phyloP scores from a whole-genome alignment of 441 rosid genomes.

The Flueggea neowawraea region DNA sequence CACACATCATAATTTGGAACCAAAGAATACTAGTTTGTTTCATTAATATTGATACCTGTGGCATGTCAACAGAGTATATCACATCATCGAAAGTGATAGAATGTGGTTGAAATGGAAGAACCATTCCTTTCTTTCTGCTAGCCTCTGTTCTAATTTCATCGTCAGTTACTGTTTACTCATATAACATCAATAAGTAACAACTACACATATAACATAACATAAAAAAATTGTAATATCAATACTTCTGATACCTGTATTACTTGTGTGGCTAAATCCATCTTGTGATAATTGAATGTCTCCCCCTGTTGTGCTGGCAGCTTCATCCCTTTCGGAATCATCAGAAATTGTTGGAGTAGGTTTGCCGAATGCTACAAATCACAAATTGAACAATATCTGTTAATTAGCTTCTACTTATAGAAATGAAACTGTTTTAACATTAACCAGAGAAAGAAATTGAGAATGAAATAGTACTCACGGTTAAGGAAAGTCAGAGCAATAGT shows the following conservation, averaged over 20 bases:
- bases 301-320: neutral
- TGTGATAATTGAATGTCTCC: slow-evolving; percentile 3
- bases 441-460: too few relatives aligned
- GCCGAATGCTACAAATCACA: slow-evolving; percentile 50
- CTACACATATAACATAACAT: too few relatives aligned
- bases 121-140: slow-evolving; percentile 64
- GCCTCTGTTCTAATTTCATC: slow-evolving; percentile 4
- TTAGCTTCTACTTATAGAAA: too few relatives aligned
- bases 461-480: too few relatives aligned
- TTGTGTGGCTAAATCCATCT: slow-evolving; percentile 3
- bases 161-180: neutral
- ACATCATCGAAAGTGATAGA: slow-evolving; percentile 61
- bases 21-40: neutral
- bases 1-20: neutral
- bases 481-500: too few relatives aligned
- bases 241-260: too few relatives aligned
- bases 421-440: too few relatives aligned
- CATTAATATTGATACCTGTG: slow-evolving; percentile 47
- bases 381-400: slow-evolving; percentile 7
- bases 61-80: slow-evolving; percentile 64
- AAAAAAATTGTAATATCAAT: too few relatives aligned
- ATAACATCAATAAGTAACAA: too few relatives aligned
- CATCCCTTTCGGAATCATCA: slow-evolving; percentile 30
- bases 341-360: slow-evolving; percentile 41
- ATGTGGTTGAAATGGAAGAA: slow-evolving; percentile 83